Percentiles rank a stretch among this genome's conserved stretches.
These are phyloP conservation scores for Ceratocystis albifundus DNA, from an alignment of 2,329 filamentous ascomycete species.

Conservation along the genomic window DNA sequence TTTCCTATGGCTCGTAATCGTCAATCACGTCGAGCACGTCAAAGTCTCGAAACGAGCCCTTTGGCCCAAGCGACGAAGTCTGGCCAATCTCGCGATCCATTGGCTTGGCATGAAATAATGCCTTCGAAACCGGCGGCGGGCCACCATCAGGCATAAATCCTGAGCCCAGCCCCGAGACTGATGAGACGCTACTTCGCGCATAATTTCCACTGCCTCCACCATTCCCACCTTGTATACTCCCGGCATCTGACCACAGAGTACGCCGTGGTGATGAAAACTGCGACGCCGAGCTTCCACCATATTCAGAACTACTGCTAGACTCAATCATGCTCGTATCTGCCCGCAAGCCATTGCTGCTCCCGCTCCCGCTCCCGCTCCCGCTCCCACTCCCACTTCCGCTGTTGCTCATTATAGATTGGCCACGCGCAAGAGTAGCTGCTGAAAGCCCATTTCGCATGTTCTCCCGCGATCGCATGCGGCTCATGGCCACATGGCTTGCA, in stretches of 20 bases:
- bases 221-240: conserved; percentile 19
- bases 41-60: conserved; percentile 30
- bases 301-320: conserved; percentile 12
- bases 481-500: conserved; percentile 8
- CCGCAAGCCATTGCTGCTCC: conserved; percentile 11
- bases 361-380: not conserved
- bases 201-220: conserved; percentile 19
- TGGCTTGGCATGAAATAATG: not conserved
- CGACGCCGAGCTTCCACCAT: conserved; percentile 11
- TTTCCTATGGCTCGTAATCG: conserved; percentile 22
- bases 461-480: conserved; percentile 24
- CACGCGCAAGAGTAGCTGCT: not conserved
- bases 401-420: conserved; percentile 7
- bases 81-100: conserved; percentile 12
- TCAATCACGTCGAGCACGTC: conserved; percentile 31
- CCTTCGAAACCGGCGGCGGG: conserved; percentile 24
- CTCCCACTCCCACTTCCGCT: not conserved
- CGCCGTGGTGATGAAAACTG: conserved; percentile 14
- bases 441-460: conserved; percentile 16
- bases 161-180: conserved; percentile 14
- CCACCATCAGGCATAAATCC: conserved; percentile 20
- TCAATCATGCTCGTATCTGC: conserved; percentile 26
- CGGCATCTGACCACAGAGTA: conserved; percentile 16
- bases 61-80: conserved; percentile 26
- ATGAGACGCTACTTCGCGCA: conserved; percentile 22